Evolutionary conservation across 306 rosid genomes (phyloP).

Genomic region (Calophaca sinica): DNA sequence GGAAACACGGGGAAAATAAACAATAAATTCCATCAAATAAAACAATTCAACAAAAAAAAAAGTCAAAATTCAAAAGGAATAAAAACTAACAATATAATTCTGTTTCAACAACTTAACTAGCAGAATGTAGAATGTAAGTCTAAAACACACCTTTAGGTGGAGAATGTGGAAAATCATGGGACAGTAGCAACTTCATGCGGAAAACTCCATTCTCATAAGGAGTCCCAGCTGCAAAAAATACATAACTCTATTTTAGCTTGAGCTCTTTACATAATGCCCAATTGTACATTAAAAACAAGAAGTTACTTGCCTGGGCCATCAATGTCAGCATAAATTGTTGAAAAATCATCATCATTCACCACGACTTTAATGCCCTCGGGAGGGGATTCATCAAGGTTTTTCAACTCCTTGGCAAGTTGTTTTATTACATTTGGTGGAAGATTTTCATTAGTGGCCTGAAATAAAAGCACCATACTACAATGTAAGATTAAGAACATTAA

Average conservation of each 20-base stretch:
- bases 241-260: conserved; percentile 31
- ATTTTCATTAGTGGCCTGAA: conserved; percentile 96
- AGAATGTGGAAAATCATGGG: conserved; percentile 85
- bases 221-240: conserved; percentile 81
- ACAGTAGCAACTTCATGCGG: conserved; percentile 89
- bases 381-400: conserved; percentile 92
- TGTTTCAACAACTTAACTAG: neutral
- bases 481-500: conserved; percentile 18
- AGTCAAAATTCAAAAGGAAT: neutral
- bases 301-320: conserved; percentile 91
- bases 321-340: conserved; percentile 87
- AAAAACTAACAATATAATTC: neutral
- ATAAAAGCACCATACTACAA: conserved; percentile 40
- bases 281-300: conserved; percentile 11
- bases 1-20: neutral
- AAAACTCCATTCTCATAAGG: conserved; percentile 97
- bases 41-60: neutral
- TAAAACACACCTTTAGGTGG: conserved; percentile 87
- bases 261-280: conserved; percentile 26
- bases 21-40: conserved; percentile 2
- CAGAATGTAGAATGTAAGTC: neutral
- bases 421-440: conserved; percentile 96
- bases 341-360: conserved; percentile 89
- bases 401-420: conserved; percentile 98
- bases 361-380: conserved; percentile 97